A percentile compares a stretch with the other conserved stretches of the same genome.
Evolutionary conservation across 352 stramenopile genomes (phyloP).

Genomic region (Phytophthora meadii): DNA sequence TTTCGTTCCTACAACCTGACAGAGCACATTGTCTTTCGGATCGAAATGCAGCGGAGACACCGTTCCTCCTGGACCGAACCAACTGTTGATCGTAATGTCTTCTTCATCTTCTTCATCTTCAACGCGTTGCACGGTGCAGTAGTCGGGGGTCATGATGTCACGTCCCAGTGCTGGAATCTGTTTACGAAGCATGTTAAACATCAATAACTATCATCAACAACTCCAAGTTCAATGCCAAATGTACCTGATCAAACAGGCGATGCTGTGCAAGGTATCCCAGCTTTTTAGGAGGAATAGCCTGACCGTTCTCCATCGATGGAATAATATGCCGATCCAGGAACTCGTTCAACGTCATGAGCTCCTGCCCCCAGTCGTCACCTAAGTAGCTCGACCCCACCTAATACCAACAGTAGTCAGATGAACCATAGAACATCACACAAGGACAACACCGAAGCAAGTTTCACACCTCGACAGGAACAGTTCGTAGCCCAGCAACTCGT

Average conservation of each 20-base stretch:
- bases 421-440: background rate
- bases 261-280: slow-evolving; percentile 90
- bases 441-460: background rate
- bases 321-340: slow-evolving; percentile 75
- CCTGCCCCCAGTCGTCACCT: slow-evolving; percentile 79
- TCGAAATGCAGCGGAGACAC: slow-evolving; percentile 91
- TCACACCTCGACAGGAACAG: slow-evolving; percentile 82
- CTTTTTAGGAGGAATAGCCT: slow-evolving; percentile 5
- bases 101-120: slow-evolving; percentile 49
- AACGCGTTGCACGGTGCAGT: slow-evolving; percentile 76
- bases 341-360: slow-evolving; percentile 83
- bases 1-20: slow-evolving; percentile 86
- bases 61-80: slow-evolving; percentile 84
- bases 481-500: slow-evolving; percentile 70
- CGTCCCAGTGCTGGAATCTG: slow-evolving; percentile 80
- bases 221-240: slow-evolving; percentile 5
- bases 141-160: slow-evolving; percentile 91
- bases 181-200: slow-evolving; percentile 5
- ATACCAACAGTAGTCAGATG: background rate
- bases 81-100: slow-evolving; percentile 87
- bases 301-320: background rate
- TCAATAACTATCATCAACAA: slow-evolving; percentile 16
- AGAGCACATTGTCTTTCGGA: slow-evolving; percentile 91
- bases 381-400: slow-evolving; percentile 84
- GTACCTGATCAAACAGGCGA: slow-evolving; percentile 90